Evolutionary conservation across 306 rosid species (phyloP).

Genomic region (Biancaea sappan): DNA sequence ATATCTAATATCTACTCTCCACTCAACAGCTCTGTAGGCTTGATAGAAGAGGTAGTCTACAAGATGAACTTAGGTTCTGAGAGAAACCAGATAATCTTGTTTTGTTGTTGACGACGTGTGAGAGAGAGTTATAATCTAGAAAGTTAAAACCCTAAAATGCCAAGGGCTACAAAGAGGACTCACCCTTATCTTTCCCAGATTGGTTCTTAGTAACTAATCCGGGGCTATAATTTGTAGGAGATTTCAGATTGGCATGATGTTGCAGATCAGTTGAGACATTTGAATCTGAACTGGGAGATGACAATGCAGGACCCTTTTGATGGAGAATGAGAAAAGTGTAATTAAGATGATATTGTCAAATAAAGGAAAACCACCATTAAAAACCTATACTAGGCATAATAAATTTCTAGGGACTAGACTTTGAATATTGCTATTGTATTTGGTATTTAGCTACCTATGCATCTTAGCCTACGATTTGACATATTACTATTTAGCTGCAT

Average conservation of each 20-base stretch:
- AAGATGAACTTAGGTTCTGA: neutral
- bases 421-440: no score
- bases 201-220: conserved; percentile 16
- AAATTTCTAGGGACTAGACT: no score
- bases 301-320: conserved; percentile 18
- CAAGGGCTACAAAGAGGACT: conserved; percentile 20
- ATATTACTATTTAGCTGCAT: no score
- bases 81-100: neutral
- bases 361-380: no score
- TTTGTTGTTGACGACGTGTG: neutral
- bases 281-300: conserved; percentile 36
- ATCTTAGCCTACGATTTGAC: no score
- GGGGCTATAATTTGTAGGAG: conserved; percentile 4
- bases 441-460: no score
- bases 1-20: neutral
- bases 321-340: no score
- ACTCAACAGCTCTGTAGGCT: conserved; percentile 2
- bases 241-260: conserved; percentile 27
- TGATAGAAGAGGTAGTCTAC: neutral
- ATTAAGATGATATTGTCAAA: no score
- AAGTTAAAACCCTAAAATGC: conserved; percentile 1
- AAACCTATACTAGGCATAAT: no score
- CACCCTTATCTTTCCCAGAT: conserved; percentile 33
- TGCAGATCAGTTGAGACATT: conserved; percentile 36
- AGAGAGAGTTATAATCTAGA: neutral